Conservation (phyloP, 2,329 filamentous ascomycete genomes). For the Fulvia fulva region DNA sequence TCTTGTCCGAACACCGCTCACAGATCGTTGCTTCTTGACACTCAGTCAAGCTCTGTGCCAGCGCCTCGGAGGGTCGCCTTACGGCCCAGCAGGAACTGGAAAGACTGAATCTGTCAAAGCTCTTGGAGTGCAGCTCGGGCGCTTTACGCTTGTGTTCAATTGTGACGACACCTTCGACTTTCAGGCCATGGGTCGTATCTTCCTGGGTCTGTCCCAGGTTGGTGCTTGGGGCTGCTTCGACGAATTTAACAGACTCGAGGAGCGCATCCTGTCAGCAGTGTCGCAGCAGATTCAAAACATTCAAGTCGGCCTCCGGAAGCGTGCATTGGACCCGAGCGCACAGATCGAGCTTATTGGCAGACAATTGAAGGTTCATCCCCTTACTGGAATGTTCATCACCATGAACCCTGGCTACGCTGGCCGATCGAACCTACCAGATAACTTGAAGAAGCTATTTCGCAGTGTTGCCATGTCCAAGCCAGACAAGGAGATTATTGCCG, state of each 20-base stretch:
- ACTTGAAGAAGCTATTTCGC: slow-evolving; percentile 98
- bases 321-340: slow-evolving; percentile 72
- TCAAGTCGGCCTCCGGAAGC: slow-evolving; percentile 87
- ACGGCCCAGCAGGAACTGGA: slow-evolving; percentile 94
- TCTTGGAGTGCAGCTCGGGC: slow-evolving; percentile 88
- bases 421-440: slow-evolving; percentile 95
- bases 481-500: slow-evolving; percentile 97
- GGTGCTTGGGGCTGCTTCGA: slow-evolving; percentile 99
- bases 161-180: slow-evolving; percentile 99
- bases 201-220: slow-evolving; percentile 97
- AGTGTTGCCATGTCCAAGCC: slow-evolving; percentile 99
- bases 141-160: slow-evolving; percentile 98
- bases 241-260: slow-evolving; percentile 98
- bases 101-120: slow-evolving; percentile 99
- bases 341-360: slow-evolving; percentile 94
- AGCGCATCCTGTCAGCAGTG: slow-evolving; percentile 94
- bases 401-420: slow-evolving; percentile 99
- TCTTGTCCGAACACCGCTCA: slow-evolving; percentile 92
- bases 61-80: slow-evolving; percentile 90
- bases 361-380: slow-evolving; percentile 80
- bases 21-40: slow-evolving; percentile 96
- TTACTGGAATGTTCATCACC: slow-evolving; percentile 98
- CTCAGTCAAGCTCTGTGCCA: slow-evolving; percentile 95
- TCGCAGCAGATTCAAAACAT: slow-evolving; percentile 99
- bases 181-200: slow-evolving; percentile 98